Conservation (phyloP, 2,329 filamentous ascomycete species). For the Aspergillus versicolor region DNA sequence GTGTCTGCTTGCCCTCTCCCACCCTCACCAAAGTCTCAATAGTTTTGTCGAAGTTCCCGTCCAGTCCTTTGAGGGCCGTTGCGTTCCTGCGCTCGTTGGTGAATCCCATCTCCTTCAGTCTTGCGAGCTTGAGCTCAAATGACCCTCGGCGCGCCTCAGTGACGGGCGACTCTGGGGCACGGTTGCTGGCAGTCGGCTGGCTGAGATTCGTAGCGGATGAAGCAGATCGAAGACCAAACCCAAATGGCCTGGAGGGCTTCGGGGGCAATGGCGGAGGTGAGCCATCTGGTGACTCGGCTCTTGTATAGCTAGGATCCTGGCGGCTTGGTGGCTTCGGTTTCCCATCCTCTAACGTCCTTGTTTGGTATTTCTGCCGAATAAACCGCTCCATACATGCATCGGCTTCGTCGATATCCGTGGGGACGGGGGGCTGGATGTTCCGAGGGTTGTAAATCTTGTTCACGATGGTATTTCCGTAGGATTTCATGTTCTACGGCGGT, state of each 20-base stretch:
- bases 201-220: conserved; percentile 69
- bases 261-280: conserved; percentile 59
- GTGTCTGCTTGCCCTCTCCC: conserved; percentile 62
- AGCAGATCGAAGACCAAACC: conserved; percentile 65
- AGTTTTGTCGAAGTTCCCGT: conserved; percentile 80
- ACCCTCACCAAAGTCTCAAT: conserved; percentile 81
- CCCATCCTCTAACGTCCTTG: conserved; percentile 53
- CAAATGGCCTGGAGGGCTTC: conserved; percentile 61
- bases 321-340: conserved; percentile 48
- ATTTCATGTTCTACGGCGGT: conserved; percentile 77
- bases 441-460: conserved; percentile 89
- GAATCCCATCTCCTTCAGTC: conserved; percentile 89
- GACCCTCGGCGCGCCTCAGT: conserved; percentile 25
- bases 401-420: conserved; percentile 86
- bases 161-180: conserved; percentile 23
- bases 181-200: conserved; percentile 58
- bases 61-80: conserved; percentile 76
- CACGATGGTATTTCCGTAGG: conserved; percentile 78
- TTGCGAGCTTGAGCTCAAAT: conserved; percentile 72
- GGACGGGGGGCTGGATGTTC: conserved; percentile 77
- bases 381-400: conserved; percentile 94
- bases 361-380: conserved; percentile 90
- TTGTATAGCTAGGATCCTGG: conserved; percentile 58
- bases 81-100: conserved; percentile 77
- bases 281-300: conserved; percentile 48